These are phyloP conservation scores for Pythium pyrilobum DNA, from an alignment of 352 stramenopile species.

Conservation along the genomic window DNA sequence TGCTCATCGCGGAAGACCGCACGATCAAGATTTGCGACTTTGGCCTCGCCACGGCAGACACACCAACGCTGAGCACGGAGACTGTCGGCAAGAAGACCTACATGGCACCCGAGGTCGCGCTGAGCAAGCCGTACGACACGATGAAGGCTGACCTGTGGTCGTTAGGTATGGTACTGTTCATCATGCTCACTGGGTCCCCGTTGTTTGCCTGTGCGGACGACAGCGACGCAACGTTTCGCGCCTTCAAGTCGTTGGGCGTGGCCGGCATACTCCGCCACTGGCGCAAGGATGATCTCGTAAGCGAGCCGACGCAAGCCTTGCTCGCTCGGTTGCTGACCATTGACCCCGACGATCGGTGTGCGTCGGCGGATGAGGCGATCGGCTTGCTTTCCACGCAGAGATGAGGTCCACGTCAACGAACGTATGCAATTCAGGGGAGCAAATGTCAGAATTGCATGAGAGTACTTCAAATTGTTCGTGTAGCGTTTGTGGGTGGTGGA, in stretches of 20 bases:
- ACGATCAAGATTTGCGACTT: slow-evolving; percentile 21
- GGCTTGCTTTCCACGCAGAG: too few species aligned
- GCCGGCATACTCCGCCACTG: not conserved
- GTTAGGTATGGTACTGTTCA: slow-evolving; percentile 62
- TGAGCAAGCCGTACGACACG: slow-evolving; percentile 2
- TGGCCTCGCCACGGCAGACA: slow-evolving; percentile 8
- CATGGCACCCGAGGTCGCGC: slow-evolving; percentile 16
- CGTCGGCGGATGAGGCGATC: not conserved
- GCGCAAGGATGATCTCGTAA: not conserved
- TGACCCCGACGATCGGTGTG: not conserved
- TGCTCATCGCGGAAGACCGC: not conserved
- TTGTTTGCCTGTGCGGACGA: slow-evolving; percentile 11
- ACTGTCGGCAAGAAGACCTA: slow-evolving; percentile 15
- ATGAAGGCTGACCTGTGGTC: slow-evolving; percentile 41
- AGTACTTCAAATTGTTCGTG: too few species aligned
- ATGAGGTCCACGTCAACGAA: too few species aligned
- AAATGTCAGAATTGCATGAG: too few species aligned
- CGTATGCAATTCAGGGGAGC: too few species aligned
- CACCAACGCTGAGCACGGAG: not conserved
- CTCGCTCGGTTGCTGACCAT: not conserved
- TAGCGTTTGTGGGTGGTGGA: too few species aligned
- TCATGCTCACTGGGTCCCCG: slow-evolving; percentile 61
- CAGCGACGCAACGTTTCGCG: not conserved
- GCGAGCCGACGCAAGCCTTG: not conserved
- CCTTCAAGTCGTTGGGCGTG: not conserved